These are phyloP conservation scores for Fusarium sp. DNA, from an alignment of 2,329 filamentous ascomycete genomes.

Conservation along the genomic window DNA sequence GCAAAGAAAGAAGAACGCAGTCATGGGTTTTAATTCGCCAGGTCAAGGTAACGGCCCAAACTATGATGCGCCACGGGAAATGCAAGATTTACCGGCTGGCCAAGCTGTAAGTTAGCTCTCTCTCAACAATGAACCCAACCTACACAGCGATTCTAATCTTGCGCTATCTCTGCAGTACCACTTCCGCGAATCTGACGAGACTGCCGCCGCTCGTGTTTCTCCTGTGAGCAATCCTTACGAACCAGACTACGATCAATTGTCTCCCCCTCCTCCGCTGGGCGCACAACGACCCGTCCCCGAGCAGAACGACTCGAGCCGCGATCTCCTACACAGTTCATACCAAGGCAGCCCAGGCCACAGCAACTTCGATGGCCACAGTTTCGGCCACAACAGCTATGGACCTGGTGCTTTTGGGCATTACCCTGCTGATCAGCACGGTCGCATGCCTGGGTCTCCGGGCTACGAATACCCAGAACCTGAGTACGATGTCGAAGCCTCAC, in stretches of 20 bases:
- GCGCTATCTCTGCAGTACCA: constrained; percentile 19
- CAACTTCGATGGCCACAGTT: constrained; percentile 7
- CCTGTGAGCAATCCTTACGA: constrained; percentile 30
- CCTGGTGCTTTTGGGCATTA: constrained; percentile 27
- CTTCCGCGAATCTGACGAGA: constrained; percentile 26
- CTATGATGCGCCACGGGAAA: constrained; percentile 30
- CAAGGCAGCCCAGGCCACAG: constrained; percentile 4
- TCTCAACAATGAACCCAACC: not conserved
- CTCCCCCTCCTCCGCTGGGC: constrained; percentile 26
- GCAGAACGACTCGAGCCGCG: constrained; percentile 26
- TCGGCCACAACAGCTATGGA: constrained; percentile 16
- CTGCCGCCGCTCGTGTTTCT: constrained; percentile 6
- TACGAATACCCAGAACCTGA: constrained; percentile 26
- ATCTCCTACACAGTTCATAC: constrained; percentile 28
- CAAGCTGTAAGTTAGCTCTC: constrained; percentile 30
- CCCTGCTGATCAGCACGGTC: constrained; percentile 8
- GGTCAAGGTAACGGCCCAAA: constrained; percentile 19
- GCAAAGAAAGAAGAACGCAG: not conserved
- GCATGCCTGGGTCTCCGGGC: constrained; percentile 7
- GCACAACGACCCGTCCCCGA: constrained; percentile 21
- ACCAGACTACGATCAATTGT: constrained; percentile 16
- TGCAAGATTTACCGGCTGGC: constrained; percentile 36
- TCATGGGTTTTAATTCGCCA: constrained; percentile 23
- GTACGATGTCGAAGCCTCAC: constrained; percentile 30
- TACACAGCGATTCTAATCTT: not conserved